phyloP scores from a whole-genome alignment of 2,329 filamentous ascomycete genomes.

The Cladobotryum protrusum region DNA sequence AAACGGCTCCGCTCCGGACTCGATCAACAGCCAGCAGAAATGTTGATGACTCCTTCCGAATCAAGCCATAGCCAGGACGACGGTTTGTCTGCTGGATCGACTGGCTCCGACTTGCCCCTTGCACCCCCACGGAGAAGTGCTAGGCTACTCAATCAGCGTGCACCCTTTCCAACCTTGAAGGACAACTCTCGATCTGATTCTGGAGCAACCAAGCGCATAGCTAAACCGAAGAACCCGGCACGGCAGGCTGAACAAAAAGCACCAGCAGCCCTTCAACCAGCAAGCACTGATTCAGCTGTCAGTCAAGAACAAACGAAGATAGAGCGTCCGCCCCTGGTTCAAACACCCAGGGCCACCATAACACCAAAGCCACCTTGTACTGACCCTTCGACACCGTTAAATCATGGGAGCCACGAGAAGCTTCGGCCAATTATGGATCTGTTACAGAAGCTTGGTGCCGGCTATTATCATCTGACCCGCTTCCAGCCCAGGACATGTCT shows the following conservation, averaged over 20 bases:
- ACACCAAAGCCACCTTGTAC: neutral
- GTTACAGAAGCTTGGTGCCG: conserved; percentile 12
- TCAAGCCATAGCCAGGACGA: neutral
- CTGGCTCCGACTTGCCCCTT: neutral
- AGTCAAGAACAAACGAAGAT: too few species aligned
- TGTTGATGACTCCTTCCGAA: too few species aligned
- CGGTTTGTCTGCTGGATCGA: neutral
- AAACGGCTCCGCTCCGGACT: neutral
- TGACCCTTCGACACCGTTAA: neutral
- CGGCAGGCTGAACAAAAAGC: neutral
- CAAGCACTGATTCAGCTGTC: too few species aligned
- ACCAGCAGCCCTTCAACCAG: too few species aligned
- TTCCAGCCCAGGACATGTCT: conserved; percentile 15
- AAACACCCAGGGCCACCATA: neutral
- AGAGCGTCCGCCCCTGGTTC: neutral
- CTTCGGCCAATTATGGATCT: conserved; percentile 9
- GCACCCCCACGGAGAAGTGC: neutral
- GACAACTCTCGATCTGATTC: neutral
- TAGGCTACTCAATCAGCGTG: neutral
- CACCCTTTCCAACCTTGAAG: neutral
- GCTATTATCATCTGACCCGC: conserved; percentile 15
- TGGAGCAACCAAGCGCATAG: neutral
- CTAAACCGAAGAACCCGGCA: neutral
- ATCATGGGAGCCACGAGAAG: neutral
- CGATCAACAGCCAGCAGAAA: neutral